Evolutionary conservation across 2,329 filamentous ascomycete genomes (phyloP), one percentile per base, ranked within the genome.

Genomic region (Neofusicoccum parvum): DNA sequence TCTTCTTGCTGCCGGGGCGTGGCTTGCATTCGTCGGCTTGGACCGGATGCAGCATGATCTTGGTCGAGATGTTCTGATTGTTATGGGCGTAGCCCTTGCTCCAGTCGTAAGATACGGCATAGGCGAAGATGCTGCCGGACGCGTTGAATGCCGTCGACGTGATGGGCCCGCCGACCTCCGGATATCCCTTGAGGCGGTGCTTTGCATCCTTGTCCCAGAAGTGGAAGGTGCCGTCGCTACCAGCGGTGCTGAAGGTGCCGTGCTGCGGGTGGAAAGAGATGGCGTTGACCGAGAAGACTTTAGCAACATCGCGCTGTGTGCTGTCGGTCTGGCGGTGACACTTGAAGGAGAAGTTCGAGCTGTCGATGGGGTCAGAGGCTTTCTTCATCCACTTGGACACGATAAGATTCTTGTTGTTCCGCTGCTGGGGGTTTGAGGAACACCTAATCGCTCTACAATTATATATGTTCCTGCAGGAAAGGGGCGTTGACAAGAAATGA

Each of bases 241-340:
- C 95, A 54, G 95, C 93, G 2, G 95, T 99, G 80, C 91, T 96
- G 82, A 99, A 99, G n/a, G 95, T 99, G 74, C 95, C 95, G 79
- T 97, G 94, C 12, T 91, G 85, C 1, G 95, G 95, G 81, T 99
- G 95, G 88, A 98, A 98, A 27, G 92, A 96, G 78, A 99, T 99
- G 71, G 93, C 90, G 81, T 99, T 99, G 75, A 99, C 93, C 1
- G 93, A 90, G 83, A 94, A 95, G 72, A 98, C 95, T 74, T 94
- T 95, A 72, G 91, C 92, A 69, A 90, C 82, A 79, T 92, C 94
- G 67, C 81, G 80, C 53, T 79, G 72, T 62, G 77, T 79, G 65
- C 88, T 81, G 1, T 91, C 87, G 5, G 88, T 87, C 72, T 97
- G 92, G 66, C 95, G 93, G 79, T 99, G 95, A 80, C 95, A 99